These are phyloP conservation scores for Hypholoma fasciculare DNA, from an alignment of 768 basidiomycete species.

Conservation along the genomic window DNA sequence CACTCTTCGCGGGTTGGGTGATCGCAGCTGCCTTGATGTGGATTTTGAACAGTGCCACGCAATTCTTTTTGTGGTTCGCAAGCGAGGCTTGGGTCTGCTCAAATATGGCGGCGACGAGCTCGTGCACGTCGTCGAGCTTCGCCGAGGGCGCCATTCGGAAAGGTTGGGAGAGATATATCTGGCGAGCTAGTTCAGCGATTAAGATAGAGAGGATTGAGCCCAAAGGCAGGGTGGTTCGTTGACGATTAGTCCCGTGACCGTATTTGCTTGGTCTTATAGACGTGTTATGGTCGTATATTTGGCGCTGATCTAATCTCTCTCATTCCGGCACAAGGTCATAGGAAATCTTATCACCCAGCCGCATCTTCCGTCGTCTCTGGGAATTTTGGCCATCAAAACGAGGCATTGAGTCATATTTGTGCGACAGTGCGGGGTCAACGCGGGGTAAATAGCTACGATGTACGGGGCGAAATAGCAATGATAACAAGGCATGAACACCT, in stretches of 20 bases:
- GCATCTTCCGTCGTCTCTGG: neutral
- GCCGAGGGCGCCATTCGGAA: conserved; percentile 23
- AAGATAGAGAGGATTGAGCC: conserved; percentile 10
- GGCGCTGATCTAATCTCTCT: conserved; percentile 15
- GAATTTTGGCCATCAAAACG: conserved; percentile 17
- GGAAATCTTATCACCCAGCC: neutral
- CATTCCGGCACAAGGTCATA: neutral
- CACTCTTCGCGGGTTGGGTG: conserved; percentile 44
- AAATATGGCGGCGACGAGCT: conserved; percentile 49
- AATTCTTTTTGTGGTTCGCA: conserved; percentile 94
- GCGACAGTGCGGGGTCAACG: conserved; percentile 8
- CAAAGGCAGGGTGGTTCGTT: conserved; percentile 14
- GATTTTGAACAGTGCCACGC: conserved; percentile 82
- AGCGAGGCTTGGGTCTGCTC: conserved; percentile 78
- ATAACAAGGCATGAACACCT: conserved; percentile 5
- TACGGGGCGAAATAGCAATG: neutral
- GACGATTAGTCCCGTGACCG: conserved; percentile 14
- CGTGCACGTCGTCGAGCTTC: conserved; percentile 32
- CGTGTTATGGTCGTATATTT: conserved; percentile 26
- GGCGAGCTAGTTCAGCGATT: neutral
- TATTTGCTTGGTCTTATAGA: conserved; percentile 16
- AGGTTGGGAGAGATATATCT: neutral
- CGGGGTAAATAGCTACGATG: conserved; percentile 7
- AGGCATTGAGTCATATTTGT: conserved; percentile 16
- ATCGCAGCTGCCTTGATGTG: conserved; percentile 64